Conservation (phyloP, 768 basidiomycete genomes). For the Rickenella mellea region DNA sequence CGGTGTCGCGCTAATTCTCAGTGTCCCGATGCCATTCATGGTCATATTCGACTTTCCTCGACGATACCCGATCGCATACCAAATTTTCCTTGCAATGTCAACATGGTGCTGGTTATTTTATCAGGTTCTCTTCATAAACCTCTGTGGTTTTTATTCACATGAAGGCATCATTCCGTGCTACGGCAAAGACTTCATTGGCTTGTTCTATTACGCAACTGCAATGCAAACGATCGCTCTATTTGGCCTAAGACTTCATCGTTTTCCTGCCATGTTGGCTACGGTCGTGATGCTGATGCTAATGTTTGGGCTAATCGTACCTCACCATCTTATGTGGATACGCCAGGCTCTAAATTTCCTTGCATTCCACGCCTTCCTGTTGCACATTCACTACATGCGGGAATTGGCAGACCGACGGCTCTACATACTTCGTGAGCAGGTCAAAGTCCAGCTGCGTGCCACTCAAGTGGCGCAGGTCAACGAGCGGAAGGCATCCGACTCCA, state of each 20-base stretch:
- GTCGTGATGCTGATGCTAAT: conserved; percentile 13
- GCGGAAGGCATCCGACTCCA: conserved; percentile 24
- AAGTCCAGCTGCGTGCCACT: conserved; percentile 30
- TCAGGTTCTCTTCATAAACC: conserved; percentile 7
- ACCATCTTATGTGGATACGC: conserved; percentile 16
- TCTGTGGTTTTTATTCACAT: conserved; percentile 8
- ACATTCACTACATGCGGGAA: conserved; percentile 19
- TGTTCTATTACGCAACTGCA: conserved; percentile 1
- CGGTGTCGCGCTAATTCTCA: conserved; percentile 8
- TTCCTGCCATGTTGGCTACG: conserved; percentile 13
- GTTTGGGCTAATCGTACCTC: conserved; percentile 12
- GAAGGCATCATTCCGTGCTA: conserved; percentile 1
- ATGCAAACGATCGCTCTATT: not conserved
- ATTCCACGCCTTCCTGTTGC: conserved; percentile 23
- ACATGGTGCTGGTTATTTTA: conserved; percentile 15
- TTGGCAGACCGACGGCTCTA: conserved; percentile 28
- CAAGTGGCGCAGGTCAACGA: conserved; percentile 36
- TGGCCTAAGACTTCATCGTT: conserved; percentile 17
- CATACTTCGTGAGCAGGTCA: conserved; percentile 31
- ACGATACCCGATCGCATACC: conserved; percentile 15
- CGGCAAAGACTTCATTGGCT: conserved; percentile 17
- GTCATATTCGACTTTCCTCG: conserved; percentile 22
- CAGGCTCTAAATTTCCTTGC: conserved; percentile 19
- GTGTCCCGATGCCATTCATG: conserved; percentile 19
- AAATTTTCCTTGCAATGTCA: conserved; percentile 16